Percentiles rank a stretch among this genome's conserved stretches.
phyloP scores from a whole-genome alignment of 768 basidiomycete genomes.

The Mycena alexandri region DNA sequence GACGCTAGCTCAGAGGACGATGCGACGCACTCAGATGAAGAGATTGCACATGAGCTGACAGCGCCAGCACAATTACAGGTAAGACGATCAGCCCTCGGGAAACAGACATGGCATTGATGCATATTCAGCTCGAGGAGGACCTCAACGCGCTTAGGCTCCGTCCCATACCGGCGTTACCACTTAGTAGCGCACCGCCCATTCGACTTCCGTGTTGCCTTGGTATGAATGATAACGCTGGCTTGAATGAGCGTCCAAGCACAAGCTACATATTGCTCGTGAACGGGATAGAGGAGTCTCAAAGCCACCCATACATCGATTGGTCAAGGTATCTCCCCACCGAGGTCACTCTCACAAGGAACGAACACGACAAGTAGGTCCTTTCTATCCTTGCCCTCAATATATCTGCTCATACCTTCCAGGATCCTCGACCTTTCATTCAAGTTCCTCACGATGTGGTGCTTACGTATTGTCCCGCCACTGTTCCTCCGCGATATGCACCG shows the following conservation, averaged over 20 bases:
- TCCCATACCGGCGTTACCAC: no score
- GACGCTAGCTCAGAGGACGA: not conserved
- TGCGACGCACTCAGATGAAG: slow-evolving; percentile 21
- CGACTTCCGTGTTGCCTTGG: no score
- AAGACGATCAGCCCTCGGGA: no score
- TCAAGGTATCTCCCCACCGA: slow-evolving; percentile 29
- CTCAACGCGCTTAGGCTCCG: no score
- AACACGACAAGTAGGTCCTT: slow-evolving; percentile 39
- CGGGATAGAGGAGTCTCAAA: slow-evolving; percentile 7
- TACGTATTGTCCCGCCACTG: slow-evolving; percentile 54
- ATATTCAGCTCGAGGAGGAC: no score
- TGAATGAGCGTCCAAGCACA: no score
- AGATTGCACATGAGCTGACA: slow-evolving; percentile 5
- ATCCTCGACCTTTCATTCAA: slow-evolving; percentile 55
- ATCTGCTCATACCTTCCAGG: slow-evolving; percentile 31
- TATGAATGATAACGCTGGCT: no score
- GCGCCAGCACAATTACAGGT: no score
- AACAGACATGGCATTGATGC: no score
- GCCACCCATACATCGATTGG: slow-evolving; percentile 32
- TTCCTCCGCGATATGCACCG: slow-evolving; percentile 59
- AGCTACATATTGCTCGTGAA: slow-evolving; percentile 34
- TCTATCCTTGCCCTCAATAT: not conserved
- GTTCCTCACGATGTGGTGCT: slow-evolving; percentile 53
- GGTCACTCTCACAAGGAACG: slow-evolving; percentile 17
- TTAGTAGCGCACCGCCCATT: no score